These are phyloP conservation scores for Rhodamnia argentea DNA, from an alignment of 345 rosid genomes.

Conservation along the genomic window DNA sequence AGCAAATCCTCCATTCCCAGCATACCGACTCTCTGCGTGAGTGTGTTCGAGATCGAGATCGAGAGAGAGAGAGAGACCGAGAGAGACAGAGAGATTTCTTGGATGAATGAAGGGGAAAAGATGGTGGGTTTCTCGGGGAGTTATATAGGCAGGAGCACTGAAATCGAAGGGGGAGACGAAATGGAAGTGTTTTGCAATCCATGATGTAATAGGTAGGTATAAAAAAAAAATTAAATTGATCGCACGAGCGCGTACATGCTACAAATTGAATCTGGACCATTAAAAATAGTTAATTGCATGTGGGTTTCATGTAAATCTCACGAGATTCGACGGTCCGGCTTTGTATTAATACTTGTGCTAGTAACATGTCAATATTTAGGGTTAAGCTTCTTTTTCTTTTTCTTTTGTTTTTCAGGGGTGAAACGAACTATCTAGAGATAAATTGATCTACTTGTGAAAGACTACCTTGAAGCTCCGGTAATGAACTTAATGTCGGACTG, in stretches of 20 bases:
- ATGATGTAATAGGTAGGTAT: not conserved
- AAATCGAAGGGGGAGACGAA: slow-evolving; percentile 12
- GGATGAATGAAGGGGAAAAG: not conserved
- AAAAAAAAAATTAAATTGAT: not conserved
- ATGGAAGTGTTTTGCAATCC: not conserved
- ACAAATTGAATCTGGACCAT: not conserved
- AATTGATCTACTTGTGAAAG: not conserved
- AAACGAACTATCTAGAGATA: not conserved
- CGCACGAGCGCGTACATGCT: not conserved
- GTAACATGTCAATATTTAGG: not conserved
- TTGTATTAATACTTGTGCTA: not conserved
- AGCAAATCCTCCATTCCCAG: slow-evolving; percentile 55
- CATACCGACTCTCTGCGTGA: not conserved
- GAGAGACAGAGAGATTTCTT: not conserved
- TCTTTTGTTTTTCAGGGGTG: not conserved
- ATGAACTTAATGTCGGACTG: not conserved
- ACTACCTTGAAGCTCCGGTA: not conserved
- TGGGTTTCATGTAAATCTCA: not conserved
- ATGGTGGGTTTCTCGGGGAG: not conserved
- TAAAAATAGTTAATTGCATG: not conserved
- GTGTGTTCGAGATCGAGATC: not conserved
- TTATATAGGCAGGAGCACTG: slow-evolving; percentile 25
- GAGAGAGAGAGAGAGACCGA: not conserved
- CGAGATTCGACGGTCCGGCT: not conserved
- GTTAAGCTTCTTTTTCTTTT: not conserved